phyloP scores from a whole-genome alignment of 78 protist species.

The Dictyostelium purpureum region DNA sequence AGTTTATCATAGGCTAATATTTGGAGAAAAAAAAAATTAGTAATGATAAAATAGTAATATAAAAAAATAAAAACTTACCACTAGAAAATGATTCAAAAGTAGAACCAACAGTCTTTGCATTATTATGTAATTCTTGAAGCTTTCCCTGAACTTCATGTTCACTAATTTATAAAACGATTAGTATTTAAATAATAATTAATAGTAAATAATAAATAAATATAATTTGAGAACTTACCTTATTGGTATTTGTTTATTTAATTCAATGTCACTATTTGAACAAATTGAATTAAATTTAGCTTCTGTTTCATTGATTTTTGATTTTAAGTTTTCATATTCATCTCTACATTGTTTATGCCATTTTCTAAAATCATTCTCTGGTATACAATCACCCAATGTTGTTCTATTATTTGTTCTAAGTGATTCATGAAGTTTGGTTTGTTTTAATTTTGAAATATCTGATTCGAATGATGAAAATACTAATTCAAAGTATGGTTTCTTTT shows the following conservation, averaged over 20 bases:
- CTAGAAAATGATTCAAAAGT: too few species aligned
- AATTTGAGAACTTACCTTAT: slow-evolving; percentile 19
- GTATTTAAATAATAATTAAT: neutral
- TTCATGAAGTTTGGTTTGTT: slow-evolving; percentile 49
- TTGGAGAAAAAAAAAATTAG: too few species aligned
- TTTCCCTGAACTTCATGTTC: too few species aligned
- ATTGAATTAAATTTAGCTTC: neutral
- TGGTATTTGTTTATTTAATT: neutral
- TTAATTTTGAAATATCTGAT: slow-evolving; percentile 36
- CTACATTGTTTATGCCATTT: slow-evolving; percentile 54
- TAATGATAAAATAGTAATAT: too few species aligned
- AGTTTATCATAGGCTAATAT: too few species aligned
- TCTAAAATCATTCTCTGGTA: slow-evolving; percentile 45
- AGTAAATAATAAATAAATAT: neutral
- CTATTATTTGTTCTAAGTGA: slow-evolving; percentile 5
- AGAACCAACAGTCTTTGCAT: too few species aligned
- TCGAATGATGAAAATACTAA: slow-evolving; percentile 46
- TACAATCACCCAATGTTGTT: slow-evolving; percentile 27
- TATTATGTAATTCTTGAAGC: too few species aligned
- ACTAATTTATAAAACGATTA: neutral
- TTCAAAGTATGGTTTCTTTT: slow-evolving; percentile 29
- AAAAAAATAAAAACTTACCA: too few species aligned
- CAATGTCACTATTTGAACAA: neutral
- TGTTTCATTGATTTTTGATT: neutral
- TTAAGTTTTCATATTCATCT: slow-evolving; percentile 3